Evolutionary conservation across 805 yeast genomes (phyloP).

Genomic region (Kuraishia piskuri): DNA sequence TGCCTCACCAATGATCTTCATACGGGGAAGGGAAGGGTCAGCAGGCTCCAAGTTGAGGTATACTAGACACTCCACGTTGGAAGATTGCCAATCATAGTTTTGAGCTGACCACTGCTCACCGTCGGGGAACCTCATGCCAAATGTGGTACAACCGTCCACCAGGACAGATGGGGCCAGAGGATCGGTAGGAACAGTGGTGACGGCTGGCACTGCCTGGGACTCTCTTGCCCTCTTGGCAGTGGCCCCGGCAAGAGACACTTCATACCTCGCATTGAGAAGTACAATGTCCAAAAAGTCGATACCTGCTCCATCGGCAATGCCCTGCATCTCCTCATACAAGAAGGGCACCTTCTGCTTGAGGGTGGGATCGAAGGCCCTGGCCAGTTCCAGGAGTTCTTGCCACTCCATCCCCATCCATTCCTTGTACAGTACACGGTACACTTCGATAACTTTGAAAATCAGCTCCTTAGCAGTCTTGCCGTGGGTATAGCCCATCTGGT

Average conservation of each 20-base stretch:
- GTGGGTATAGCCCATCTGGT: constrained; percentile 7
- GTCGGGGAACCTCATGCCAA: constrained; percentile 2
- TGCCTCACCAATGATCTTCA: constrained; percentile 8
- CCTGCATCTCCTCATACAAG: constrained; percentile 7
- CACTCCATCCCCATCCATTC: constrained; percentile 6
- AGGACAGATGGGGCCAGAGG: not conserved
- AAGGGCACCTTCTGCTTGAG: constrained; percentile 3
- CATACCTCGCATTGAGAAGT: constrained; percentile 6
- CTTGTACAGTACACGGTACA: constrained; percentile 1
- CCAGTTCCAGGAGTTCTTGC: constrained; percentile 4
- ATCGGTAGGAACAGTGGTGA: not conserved
- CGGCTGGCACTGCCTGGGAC: not conserved
- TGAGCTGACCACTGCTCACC: constrained; percentile 7
- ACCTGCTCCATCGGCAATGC: constrained; percentile 7
- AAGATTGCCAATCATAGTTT: constrained; percentile 8
- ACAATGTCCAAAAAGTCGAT: constrained; percentile 6
- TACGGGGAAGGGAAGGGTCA: constrained; percentile 5
- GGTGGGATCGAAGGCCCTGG: constrained; percentile 3
- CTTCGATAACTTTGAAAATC: constrained; percentile 1
- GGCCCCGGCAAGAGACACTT: constrained; percentile 7
- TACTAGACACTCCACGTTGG: constrained; percentile 3
- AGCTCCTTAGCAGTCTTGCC: constrained; percentile 5
- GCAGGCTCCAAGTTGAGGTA: constrained; percentile 6
- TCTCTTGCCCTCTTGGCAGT: constrained; percentile 4
- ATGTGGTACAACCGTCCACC: constrained; percentile 7